Conservation (phyloP, 1,284 basidiomycete genomes). For the Schizophyllum commune region DNA sequence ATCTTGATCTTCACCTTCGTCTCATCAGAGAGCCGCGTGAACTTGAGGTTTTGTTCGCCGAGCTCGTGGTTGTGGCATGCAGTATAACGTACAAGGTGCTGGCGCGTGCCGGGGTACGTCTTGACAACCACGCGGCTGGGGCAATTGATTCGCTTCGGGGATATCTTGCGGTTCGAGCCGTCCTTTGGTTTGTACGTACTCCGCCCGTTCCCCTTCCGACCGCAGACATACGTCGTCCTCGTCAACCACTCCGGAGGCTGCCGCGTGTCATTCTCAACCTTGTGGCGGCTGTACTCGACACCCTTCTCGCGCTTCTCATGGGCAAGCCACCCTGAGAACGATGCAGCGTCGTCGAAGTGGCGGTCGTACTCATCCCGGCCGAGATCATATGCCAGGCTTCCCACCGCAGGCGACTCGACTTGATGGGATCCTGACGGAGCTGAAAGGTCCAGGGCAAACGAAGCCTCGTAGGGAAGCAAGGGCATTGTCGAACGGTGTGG, state of each 20-base stretch:
- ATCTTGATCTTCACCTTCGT: conserved; percentile 3
- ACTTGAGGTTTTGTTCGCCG: conserved; percentile 7
- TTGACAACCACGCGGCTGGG: conserved; percentile 10
- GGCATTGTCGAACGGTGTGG: too few species aligned
- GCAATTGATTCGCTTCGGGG: conserved; percentile 8
- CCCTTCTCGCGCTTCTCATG: not conserved
- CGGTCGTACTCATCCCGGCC: not conserved
- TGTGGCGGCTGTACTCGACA: not conserved
- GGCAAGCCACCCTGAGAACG: not conserved
- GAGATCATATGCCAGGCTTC: not conserved
- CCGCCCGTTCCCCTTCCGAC: not conserved
- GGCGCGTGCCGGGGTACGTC: conserved; percentile 8
- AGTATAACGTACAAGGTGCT: conserved; percentile 7
- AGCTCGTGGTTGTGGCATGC: conserved; percentile 2
- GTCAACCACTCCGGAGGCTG: not conserved
- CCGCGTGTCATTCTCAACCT: not conserved
- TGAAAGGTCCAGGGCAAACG: too few species aligned
- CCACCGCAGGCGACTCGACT: not conserved
- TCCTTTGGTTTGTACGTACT: conserved; percentile 1
- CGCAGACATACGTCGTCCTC: not conserved
- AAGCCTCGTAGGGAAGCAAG: too few species aligned
- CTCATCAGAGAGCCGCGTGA: conserved; percentile 5
- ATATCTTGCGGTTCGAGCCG: conserved; percentile 7
- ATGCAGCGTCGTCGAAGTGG: not conserved
- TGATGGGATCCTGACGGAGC: not conserved